Base-by-base conservation (phyloP, 202 grass and related monocot genomes). In the Panicum virgatum region DNA sequence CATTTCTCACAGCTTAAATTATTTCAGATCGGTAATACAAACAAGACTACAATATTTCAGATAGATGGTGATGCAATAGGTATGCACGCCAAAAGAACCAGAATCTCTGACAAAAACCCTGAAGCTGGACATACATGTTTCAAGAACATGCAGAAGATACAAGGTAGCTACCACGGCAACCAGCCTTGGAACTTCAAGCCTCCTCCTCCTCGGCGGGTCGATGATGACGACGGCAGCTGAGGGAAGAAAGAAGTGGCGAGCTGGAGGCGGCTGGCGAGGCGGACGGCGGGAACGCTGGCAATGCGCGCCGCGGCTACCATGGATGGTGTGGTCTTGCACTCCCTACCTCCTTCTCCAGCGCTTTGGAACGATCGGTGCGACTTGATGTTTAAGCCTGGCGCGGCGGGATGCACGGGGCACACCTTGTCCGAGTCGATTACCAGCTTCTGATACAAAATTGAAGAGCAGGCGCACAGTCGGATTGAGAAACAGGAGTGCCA, bases 141-240 rank as follows among this genome's bases (percentile, higher is more conserved):
- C n/a, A n/a, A n/a, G n/a, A n/a, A n/a, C n/a, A n/a, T n/a, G n/a
- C n/a, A n/a, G n/a, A n/a, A n/a, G 6, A 53, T 53, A 9, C 22
- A 3, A 32, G 11, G 25, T 60, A 60, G 10, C 81, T 84, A 47
- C 82, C 63, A 84, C 14, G 82, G 82, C 51, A 68, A 5, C 73
- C 82, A 77, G 23, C 63, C 82, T 2, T 39, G 12, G 10, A 46
- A 69, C 52, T 51, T 22, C n/a, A 3, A 58, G 54, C 54, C 3
- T 12, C 9, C n/a, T 56, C 52, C 39, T 5, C 8, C 6, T n/a
- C 9, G 16, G 27, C 13, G 37, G 19, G 6, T 8, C 1, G 72
- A 58, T 9, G 80, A n/a, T n/a, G n/a, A n/a, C n/a, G n/a, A 4
- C 6, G 68, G n/a, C n/a, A n/a, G 1, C n/a, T 51, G 51, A 6